Conservation (phyloP, 768 basidiomycete genomes). For the Pleurotus pulmonarius region DNA sequence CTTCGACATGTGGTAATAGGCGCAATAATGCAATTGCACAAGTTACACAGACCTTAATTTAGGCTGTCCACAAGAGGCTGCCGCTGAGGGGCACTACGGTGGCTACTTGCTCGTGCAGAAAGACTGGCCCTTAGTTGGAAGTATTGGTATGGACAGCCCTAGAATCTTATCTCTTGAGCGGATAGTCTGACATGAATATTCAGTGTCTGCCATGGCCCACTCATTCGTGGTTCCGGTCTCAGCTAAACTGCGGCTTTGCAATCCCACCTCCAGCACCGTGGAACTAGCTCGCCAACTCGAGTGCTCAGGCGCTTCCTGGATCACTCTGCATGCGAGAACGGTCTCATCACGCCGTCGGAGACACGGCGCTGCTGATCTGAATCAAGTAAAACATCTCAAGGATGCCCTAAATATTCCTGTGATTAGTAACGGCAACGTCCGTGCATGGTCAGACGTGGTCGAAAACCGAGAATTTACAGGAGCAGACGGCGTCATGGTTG, state of each 20-base stretch:
- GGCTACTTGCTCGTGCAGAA: conserved; percentile 71
- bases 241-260: conserved; percentile 58
- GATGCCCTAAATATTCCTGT: conserved; percentile 50
- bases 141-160: conserved; percentile 45
- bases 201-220: conserved; percentile 62
- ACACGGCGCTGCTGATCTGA: conserved; percentile 68
- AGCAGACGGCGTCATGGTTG: conserved; percentile 79
- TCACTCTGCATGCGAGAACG: conserved; percentile 72
- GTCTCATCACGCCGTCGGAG: conserved; percentile 68
- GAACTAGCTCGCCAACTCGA: conserved; percentile 57
- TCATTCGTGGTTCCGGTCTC: conserved; percentile 64
- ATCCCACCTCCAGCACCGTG: conserved; percentile 50
- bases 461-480: conserved; percentile 51
- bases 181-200: background rate
- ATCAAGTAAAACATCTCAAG: conserved; percentile 54
- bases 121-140: conserved; percentile 67
- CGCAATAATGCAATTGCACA: conserved; percentile 9
- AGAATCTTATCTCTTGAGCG: background rate
- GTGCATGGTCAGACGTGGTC: conserved; percentile 50
- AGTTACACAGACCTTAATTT: conserved; percentile 64
- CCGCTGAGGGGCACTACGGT: conserved; percentile 64
- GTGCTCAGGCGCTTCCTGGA: conserved; percentile 63
- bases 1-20: background rate
- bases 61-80: conserved; percentile 74
- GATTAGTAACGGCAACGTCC: conserved; percentile 79